Conservation (phyloP, 768 basidiomycete genomes). For the Xerocomellus dryophilus region DNA sequence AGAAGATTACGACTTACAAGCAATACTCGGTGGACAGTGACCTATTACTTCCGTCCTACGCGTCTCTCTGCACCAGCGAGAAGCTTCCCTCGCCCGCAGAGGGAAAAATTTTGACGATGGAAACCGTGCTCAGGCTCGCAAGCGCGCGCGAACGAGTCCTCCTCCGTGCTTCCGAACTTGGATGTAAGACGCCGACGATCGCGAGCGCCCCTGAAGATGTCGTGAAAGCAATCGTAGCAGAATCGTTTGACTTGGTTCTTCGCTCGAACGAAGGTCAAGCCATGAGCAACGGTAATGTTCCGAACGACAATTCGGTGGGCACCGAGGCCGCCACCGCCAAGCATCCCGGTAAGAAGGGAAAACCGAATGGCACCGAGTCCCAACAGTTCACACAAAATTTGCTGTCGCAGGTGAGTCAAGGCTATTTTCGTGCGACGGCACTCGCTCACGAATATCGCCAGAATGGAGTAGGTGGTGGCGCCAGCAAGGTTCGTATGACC, state of each 20-base stretch:
- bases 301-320: neutral
- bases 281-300: neutral
- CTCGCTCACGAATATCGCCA: slow-evolving; percentile 1
- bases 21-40: slow-evolving; percentile 45
- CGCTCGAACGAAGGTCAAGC: slow-evolving; percentile 11
- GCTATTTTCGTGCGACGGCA: neutral
- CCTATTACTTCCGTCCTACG: slow-evolving; percentile 52
- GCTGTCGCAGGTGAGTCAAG: slow-evolving; percentile 1
- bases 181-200: slow-evolving; percentile 27
- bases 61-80: slow-evolving; percentile 47
- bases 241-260: slow-evolving; percentile 31
- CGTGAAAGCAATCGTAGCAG: slow-evolving; percentile 28
- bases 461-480: neutral
- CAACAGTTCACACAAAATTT: rapidly evolving
- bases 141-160: slow-evolving; percentile 47
- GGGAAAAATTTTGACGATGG: slow-evolving; percentile 53
- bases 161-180: slow-evolving; percentile 34
- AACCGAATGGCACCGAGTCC: rapidly evolving
- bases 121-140: slow-evolving; percentile 51
- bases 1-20: slow-evolving; percentile 58
- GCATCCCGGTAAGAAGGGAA: neutral
- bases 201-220: slow-evolving; percentile 27
- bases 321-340: neutral
- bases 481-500: slow-evolving; percentile 1
- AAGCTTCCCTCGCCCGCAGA: slow-evolving; percentile 53